Evolutionary conservation across 1,284 basidiomycete species (phyloP).

Genomic region (Heterobasidion irregulare): DNA sequence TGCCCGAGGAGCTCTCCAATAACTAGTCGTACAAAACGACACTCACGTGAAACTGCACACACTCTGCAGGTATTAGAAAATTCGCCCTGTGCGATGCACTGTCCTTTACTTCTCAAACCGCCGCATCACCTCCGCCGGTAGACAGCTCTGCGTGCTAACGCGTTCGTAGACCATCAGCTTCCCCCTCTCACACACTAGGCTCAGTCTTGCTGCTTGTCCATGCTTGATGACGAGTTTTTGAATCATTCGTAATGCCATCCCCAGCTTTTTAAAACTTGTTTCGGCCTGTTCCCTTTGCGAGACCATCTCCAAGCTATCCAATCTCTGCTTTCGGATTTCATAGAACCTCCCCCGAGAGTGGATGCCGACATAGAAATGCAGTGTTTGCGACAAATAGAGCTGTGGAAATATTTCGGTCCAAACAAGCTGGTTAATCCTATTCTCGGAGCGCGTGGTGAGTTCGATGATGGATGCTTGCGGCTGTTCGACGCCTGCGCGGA

Average conservation of each 20-base stretch:
- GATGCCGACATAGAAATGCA: constrained; percentile 25
- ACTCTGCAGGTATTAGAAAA: no score
- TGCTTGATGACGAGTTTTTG: constrained; percentile 32
- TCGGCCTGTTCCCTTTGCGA: constrained; percentile 22
- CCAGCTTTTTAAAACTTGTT: constrained; percentile 30
- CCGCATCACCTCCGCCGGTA: constrained; percentile 31
- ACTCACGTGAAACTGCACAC: no score
- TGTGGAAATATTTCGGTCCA: constrained; percentile 34
- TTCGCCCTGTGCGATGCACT: no score
- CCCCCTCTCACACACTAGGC: constrained; percentile 35
- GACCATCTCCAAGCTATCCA: constrained; percentile 18
- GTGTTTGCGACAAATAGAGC: constrained; percentile 31
- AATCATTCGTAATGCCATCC: constrained; percentile 29
- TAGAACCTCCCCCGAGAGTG: constrained; percentile 24
- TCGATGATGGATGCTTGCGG: constrained; percentile 31
- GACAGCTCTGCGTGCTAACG: constrained; percentile 24
- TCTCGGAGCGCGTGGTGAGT: constrained; percentile 26
- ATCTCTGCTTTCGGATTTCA: constrained; percentile 5
- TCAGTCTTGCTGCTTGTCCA: constrained; percentile 34
- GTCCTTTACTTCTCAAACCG: constrained; percentile 17
- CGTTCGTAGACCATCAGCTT: constrained; percentile 34
- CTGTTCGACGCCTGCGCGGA: constrained; percentile 16
- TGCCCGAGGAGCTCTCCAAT: no score
- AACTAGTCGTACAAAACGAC: no score
- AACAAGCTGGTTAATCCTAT: constrained; percentile 14